Base-by-base conservation (phyloP, 2,329 filamentous ascomycete species). In the Penicillium paneum region DNA sequence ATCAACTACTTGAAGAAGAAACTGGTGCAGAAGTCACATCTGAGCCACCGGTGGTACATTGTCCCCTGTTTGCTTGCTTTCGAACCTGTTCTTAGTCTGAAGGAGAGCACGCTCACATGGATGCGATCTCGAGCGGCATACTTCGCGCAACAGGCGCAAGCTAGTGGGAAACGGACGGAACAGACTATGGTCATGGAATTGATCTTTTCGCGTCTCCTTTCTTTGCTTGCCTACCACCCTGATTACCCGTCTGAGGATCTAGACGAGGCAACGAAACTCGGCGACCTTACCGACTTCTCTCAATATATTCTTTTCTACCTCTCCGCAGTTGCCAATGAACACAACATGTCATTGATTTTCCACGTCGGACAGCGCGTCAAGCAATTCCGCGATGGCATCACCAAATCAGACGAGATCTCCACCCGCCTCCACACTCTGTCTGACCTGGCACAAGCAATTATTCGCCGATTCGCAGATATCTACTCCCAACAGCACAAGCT, bases 321-420 rank as follows among this genome's bases (percentile, higher is more conserved):
- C 43, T 86, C 82, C 58, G 85, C 87, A 35, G 86, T 97, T 17
- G 90, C 90, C 10, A 93, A 86, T 0, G 89, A 96, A 70, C 84
- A 90, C 41, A 99, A 97, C 64, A 80, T 97, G 15, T 88, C 89
- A 0, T 78, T 96, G 57, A 91, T 99, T 38, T 94, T 89, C 77
- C 91, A 94, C 71, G 89, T 97, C 58, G 91, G 91, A 12, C 92
- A 97, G 73, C 86, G 91, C 10, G 87, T 96, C 51, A 99, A 99
- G 78, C 89, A 93, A 72, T 89, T 92, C 10, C 82, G 84, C 39
- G 94, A 99, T 70, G 89, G 84, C 12, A 84, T 97, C 56, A 81
- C 83, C 24, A 82, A 72, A 42, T 70, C 84, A 0, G 71, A 76
- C 28, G 65, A 70, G 21, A 71, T 77, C 10, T 74, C 70, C n/a